Evolutionary conservation across 148 eudicot genomes (phyloP).

Genomic region (Fagopyrum homotropicum): DNA sequence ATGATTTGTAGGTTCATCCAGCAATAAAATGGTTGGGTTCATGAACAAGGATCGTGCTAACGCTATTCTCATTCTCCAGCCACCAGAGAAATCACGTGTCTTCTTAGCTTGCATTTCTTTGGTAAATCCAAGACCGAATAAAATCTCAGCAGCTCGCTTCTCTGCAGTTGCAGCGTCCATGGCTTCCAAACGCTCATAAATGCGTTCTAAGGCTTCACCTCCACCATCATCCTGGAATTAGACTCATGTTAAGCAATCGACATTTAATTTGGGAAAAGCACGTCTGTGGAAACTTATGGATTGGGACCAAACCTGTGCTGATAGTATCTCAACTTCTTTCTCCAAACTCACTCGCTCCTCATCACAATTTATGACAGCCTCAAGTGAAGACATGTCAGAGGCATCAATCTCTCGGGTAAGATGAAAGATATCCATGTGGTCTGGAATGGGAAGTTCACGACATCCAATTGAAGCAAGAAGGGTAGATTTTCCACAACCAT

Average conservation of each 20-base stretch:
- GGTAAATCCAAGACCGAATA: constrained; percentile 85
- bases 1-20: constrained; percentile 99
- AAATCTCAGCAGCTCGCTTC: constrained; percentile 95
- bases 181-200: constrained; percentile 93
- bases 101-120: constrained; percentile 89
- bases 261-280: not conserved
- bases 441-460: constrained; percentile 97
- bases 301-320: constrained; percentile 47
- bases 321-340: constrained; percentile 77
- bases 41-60: constrained; percentile 91
- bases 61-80: constrained; percentile 99
- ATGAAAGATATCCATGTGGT: constrained; percentile 97
- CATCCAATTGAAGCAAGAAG: constrained; percentile 82
- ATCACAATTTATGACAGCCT: constrained; percentile 84
- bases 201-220: constrained; percentile 83
- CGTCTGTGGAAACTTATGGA: not conserved
- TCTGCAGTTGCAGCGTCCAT: constrained; percentile 94
- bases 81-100: constrained; percentile 96
- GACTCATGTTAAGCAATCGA: not conserved
- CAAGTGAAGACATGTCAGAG: constrained; percentile 89
- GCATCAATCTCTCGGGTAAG: constrained; percentile 93
- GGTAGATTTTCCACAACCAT: constrained; percentile 98
- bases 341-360: constrained; percentile 81
- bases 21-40: constrained; percentile 90
- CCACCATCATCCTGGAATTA: constrained; percentile 86